Evolutionary conservation across 345 rosid species (phyloP).

Genomic region (Toxicodendron radicans): DNA sequence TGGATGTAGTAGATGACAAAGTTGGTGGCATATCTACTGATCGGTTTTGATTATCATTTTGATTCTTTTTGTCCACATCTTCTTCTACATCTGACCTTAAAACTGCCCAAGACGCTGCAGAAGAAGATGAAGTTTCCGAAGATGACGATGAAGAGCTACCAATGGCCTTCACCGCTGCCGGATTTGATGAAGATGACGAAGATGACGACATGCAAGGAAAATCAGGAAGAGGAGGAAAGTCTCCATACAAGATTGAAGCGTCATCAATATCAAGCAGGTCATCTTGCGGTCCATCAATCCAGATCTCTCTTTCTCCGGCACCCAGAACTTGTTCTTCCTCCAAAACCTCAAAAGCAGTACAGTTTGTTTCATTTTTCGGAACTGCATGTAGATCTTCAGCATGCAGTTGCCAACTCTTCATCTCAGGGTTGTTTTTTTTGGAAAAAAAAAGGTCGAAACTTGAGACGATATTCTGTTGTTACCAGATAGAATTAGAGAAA

Average conservation of each 20-base stretch:
- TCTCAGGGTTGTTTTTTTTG: slow-evolving; percentile 4
- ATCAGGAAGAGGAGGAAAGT: slow-evolving; percentile 73
- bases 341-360: slow-evolving; percentile 31
- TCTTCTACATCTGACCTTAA: slow-evolving; percentile 65
- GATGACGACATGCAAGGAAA: slow-evolving; percentile 97
- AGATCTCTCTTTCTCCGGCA: slow-evolving; percentile 46
- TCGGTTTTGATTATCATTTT: not conserved
- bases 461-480: slow-evolving; percentile 17
- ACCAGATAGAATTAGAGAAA: slow-evolving; percentile 21
- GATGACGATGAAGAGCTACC: slow-evolving; percentile 54
- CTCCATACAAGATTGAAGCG: slow-evolving; percentile 56
- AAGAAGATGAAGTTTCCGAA: slow-evolving; percentile 57
- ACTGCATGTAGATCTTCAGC: slow-evolving; percentile 34
- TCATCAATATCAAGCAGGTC: slow-evolving; percentile 54
- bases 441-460: not conserved
- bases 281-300: slow-evolving; percentile 49
- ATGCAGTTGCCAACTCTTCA: slow-evolving; percentile 33
- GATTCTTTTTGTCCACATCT: slow-evolving; percentile 29
- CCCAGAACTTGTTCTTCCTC: slow-evolving; percentile 24
- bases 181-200: slow-evolving; percentile 88
- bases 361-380: slow-evolving; percentile 18
- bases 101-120: slow-evolving; percentile 79
- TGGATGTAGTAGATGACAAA: slow-evolving; percentile 73
- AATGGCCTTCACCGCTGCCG: slow-evolving; percentile 59
- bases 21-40: slow-evolving; percentile 35